Base-by-base conservation (phyloP, 139 green algal species). In the Chlamydomonas sp. region DNA sequence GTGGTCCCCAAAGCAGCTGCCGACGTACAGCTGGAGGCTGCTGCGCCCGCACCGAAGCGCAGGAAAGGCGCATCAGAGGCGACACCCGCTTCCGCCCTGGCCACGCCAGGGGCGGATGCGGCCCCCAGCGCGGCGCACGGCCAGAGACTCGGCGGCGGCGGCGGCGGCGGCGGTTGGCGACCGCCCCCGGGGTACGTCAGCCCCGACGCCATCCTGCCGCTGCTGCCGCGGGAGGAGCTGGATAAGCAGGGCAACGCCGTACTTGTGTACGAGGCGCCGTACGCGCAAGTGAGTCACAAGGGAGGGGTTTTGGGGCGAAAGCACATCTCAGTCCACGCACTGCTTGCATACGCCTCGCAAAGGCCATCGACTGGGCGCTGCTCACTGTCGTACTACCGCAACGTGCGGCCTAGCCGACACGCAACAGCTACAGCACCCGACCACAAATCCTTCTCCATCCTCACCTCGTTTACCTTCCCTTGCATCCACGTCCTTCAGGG, bases 211-310 rank as follows among this genome's bases (percentile, higher is more conserved):
- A 81, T 87, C 31, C 63, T 75, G 61, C 83, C 83, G 73, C 72
- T 66, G 63, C 62, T 87, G 74, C 83, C 83, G 12, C 31, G 17
- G 12, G 83, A 87, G 73, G 31, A 63, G 7, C 73, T 75, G n/a
- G 83, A 80, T n/a, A 49, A 49, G 31, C 31, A 49, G 31, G 31
- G 31, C 31, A 49, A 49, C 31, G 83, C 73, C 14, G 73, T 74
- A 18, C 73, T 87, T 72, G 83, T 87, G 71, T 87, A 87, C 83
- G 83, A 87, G n/a, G 83, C 83, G 63, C 83, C 73, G n/a, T 87
- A 87, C 62, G 62, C 81, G 16, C 81, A 16, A 69, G 81, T 86
- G 57, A 1, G 80, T 2, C 60, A 10, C 49, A 31, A 63, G 49
- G 12, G 15, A 63, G 6, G 73, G 2, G 73, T 31, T 2, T 5